These are phyloP conservation scores for Acanthamoeba sp. DNA, from an alignment of 208 protist genomes.

Conservation along the genomic window DNA sequence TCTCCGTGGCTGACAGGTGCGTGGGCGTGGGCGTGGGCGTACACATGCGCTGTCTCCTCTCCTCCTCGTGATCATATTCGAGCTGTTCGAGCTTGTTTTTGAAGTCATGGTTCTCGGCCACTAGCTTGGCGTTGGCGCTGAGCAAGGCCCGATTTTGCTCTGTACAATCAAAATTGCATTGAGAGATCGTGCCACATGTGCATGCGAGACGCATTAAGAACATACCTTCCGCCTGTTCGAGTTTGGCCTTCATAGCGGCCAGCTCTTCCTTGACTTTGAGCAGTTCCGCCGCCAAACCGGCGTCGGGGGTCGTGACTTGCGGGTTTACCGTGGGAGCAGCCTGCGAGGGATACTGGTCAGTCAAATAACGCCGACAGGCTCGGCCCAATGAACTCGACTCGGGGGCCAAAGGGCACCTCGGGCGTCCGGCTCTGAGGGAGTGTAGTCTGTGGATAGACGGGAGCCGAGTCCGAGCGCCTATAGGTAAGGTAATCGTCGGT, in stretches of 20 bases:
- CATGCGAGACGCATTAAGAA: too few species aligned
- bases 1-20: too few species aligned
- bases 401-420: too few species aligned
- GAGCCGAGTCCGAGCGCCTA: background rate
- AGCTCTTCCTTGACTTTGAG: constrained; percentile 52
- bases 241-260: constrained; percentile 4
- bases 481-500: constrained; percentile 65
- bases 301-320: background rate
- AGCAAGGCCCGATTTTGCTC: background rate
- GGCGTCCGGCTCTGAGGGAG: too few species aligned
- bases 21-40: too few species aligned
- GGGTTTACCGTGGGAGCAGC: background rate
- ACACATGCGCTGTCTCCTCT: constrained; percentile 63
- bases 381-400: too few species aligned
- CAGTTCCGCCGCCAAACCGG: background rate
- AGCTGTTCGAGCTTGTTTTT: constrained; percentile 47
- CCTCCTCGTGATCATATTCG: constrained; percentile 63
- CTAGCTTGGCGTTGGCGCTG: background rate
- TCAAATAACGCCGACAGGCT: too few species aligned
- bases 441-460: background rate
- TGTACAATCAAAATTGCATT: too few species aligned
- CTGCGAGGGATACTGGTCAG: too few species aligned
- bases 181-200: too few species aligned
- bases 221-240: background rate
- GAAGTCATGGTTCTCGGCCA: constrained; percentile 3